Evolutionary conservation across 495 filamentous ascomycete genomes (phyloP), one percentile per base, ranked within the genome.

Genomic region (Aspergillus sclerotioniger): DNA sequence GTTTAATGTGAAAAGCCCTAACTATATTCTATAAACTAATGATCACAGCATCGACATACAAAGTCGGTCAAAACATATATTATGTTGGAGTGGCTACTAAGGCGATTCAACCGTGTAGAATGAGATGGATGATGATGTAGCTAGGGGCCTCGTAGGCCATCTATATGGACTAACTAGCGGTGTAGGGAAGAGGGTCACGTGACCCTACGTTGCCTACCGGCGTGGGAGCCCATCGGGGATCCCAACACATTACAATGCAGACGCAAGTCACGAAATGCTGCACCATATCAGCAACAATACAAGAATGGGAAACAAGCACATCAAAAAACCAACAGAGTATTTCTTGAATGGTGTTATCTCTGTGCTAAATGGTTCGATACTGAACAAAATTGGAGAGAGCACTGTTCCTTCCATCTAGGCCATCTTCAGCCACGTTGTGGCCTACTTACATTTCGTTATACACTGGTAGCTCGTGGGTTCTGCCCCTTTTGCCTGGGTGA

Each of bases 251-350:
- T 68, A 29, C 47, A 68, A 51, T 68, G 51, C 54, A 13, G 45
- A 54, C 55, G 62, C 52, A 55, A 47, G 29, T 58, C 51, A 12
- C 52, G 65, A 16, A 55, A 57, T 54, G 50, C 54, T 21, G 53
- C 55, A 35, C 58, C 47, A 41, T 68, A 68, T 29, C 47, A 68
- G 46, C 51, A 68, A 25, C 51, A 33, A 25, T 68, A 63, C 37
- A 65, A 33, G 15, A 68, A 68, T 51, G 33, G 60, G 8, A 68
- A 65, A 28, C 55, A 58, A 19, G 62, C 62, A 13, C 49, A 65
- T 56, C 53, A 60, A 33, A 54, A 53, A 28, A 50, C 56, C 13
- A 33, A 62, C 3, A 55, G 59, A 31, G 33, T 6, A 28, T 58
- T 58, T 45, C n/a, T 58, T 0, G 33, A 58, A 46, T 58, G 15